Base-by-base conservation (phyloP, 1,284 basidiomycete genomes). In the Ustilago curta region DNA sequence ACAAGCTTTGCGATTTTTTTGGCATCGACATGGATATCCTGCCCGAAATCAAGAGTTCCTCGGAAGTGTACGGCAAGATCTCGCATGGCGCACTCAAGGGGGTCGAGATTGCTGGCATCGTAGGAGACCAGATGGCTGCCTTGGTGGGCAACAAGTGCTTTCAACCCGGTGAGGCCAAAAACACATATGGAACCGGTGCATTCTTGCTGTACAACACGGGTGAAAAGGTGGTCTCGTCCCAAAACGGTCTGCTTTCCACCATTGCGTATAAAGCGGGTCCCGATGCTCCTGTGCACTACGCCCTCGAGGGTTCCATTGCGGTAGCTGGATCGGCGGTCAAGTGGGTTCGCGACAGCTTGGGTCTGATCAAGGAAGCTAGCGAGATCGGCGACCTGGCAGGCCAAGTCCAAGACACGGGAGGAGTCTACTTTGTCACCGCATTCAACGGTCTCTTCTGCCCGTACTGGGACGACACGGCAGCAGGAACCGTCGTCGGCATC, bases 351-450 rank as follows among this genome's bases (percentile, higher is more conserved):
- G 97, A 99, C 86, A 91, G 92, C 39, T 90, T 99, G 88, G 87
- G 88, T 25, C 86, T 99, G 74, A 96, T 99, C 82, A 86, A 90
- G 45, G 89, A 91, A 42, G 92, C 94, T 0, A 86, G 86, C 19
- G 93, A 98, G 67, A 92, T 98, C 80, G 97, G 97, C 82, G 88
- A 88, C 18, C 89, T 98, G 42, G 95, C 94, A 1, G 90, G 88
- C 6, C 88, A 91, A 47, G 94, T 92, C 45, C 86, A 90, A 18
- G 90, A 92, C 81, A 92, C 93, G 0, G 95, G 93, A 47, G 96
- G 96, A n/a, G 89, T 97, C 39, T 97, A 94, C 87, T 99, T 99
- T 82, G 96, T 99, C 42, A 96, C 96, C 0, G 95, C 93, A 9
- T 97, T 98, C 87, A 92, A 91, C 58, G 95, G 95, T 68, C 88